These are phyloP conservation scores for Cardamine occulta DNA, from an alignment of 345 rosid species.

Conservation along the genomic window DNA sequence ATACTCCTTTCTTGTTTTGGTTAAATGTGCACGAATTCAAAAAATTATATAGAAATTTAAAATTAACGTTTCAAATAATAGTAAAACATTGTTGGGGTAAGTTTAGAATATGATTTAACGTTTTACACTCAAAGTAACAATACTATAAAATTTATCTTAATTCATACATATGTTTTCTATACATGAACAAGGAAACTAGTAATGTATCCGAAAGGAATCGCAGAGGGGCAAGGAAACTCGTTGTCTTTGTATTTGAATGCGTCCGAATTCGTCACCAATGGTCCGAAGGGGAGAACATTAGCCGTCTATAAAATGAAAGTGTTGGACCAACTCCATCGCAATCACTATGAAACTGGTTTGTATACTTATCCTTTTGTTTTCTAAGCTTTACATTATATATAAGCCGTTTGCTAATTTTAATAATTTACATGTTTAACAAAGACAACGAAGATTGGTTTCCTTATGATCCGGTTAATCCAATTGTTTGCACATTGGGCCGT, in stretches of 20 bases:
- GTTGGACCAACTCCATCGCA: slow-evolving; percentile 25
- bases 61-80: too few relatives aligned
- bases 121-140: background rate
- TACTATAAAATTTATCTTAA: background rate
- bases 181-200: slow-evolving; percentile 10
- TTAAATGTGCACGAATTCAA: background rate
- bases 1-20: background rate
- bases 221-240: background rate
- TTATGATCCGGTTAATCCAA: background rate
- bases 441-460: fast-evolving
- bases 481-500: background rate
- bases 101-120: background rate
- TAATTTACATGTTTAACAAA: background rate
- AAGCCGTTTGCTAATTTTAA: slow-evolving; percentile 7
- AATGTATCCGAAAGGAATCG: slow-evolving; percentile 6
- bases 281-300: background rate
- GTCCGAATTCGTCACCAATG: background rate
- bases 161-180: background rate
- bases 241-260: slow-evolving; percentile 20
- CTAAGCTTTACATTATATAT: background rate
- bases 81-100: background rate
- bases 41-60: too few relatives aligned
- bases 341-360: slow-evolving; percentile 14
- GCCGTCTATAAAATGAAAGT: slow-evolving; percentile 21
- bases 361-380: background rate